These are phyloP conservation scores for Pythium coloratum DNA, from an alignment of 352 stramenopile species.

Conservation along the genomic window DNA sequence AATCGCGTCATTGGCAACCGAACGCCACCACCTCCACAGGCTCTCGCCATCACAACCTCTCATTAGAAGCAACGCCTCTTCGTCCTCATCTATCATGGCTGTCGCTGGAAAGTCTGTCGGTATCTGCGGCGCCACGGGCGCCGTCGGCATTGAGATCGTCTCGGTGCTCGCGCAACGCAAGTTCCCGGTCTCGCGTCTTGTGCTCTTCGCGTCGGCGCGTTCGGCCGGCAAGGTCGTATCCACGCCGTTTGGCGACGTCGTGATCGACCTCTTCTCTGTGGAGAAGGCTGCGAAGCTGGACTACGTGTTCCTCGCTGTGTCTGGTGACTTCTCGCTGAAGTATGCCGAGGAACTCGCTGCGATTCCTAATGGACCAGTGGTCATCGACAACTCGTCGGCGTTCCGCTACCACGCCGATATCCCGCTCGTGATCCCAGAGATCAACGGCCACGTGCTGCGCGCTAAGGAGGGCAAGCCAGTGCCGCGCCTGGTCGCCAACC, in stretches of 20 bases:
- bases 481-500: conserved; percentile 97
- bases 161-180: conserved; percentile 80
- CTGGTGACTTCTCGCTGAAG: conserved; percentile 95
- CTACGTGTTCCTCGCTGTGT: conserved; percentile 97
- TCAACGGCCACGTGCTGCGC: conserved; percentile 90
- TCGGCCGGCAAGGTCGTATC: conserved; percentile 91
- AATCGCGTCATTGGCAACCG: conserved; percentile 5
- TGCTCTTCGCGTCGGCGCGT: conserved; percentile 94
- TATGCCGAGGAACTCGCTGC: conserved; percentile 92
- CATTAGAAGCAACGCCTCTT: not conserved
- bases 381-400: conserved; percentile 99
- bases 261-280: conserved; percentile 96
- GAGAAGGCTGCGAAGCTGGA: conserved; percentile 91
- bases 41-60: not conserved
- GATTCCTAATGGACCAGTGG: conserved; percentile 79
- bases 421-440: conserved; percentile 95
- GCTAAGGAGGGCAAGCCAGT: conserved; percentile 41
- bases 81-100: conserved; percentile 39
- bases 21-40: not conserved
- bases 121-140: conserved; percentile 88
- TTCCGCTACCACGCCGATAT: conserved; percentile 92
- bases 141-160: conserved; percentile 97
- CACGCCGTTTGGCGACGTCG: conserved; percentile 91
- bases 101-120: conserved; percentile 65
- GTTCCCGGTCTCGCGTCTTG: conserved; percentile 91